Evolutionary conservation across 1,139 yeast species (phyloP), one percentile per base, ranked within the genome.

Genomic region (Sugiyamaella grinbergsii): DNA sequence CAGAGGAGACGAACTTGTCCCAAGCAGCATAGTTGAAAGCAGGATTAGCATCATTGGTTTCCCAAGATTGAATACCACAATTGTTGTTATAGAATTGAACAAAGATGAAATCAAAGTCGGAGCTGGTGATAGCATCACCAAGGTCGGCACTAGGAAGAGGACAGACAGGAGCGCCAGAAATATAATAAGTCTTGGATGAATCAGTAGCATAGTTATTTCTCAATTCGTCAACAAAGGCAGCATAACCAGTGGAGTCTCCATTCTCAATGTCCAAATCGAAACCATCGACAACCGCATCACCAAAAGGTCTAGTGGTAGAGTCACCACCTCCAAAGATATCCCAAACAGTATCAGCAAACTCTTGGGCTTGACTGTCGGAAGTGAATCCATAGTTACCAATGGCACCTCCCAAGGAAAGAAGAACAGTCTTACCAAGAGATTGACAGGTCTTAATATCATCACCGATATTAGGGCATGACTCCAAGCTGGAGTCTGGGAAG

Each of bases 131-230:
- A 32, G 85, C 71, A 49, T 81, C 79, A 55, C 95, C 94, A 40
- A 85, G 81, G 40, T 85, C 80, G 5, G 83, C 87, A 71, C 91
- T 97, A 22, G 97, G 97, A 66, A 82, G 87, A 20, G 83, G 85
- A 73, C 98, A 91, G 73, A 90, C 97, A 18, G 98, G 98, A 56
- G 98, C 95, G 56, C 96, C 96, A 49, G 95, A 80, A 43, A 90
- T 73, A 68, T 85, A 90, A 71, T 86, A 90, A 15, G 69, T 62
- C 67, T 60, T 62, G 51, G 62, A 53, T 32, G 67, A 83, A 22
- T 71, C 66, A 15, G 61, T 47, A 20, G 71, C 70, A 61, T 78
- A 88, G 55, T 79, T 72, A 2, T 64, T 60, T 73, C 93, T 82
- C 62, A 91, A 75, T 57, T 62, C 56, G 50, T 59, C 58, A 24